Evolutionary conservation across 768 basidiomycete species (phyloP), one percentile per base, ranked within the genome.

Genomic region (Terana coerulea): DNA sequence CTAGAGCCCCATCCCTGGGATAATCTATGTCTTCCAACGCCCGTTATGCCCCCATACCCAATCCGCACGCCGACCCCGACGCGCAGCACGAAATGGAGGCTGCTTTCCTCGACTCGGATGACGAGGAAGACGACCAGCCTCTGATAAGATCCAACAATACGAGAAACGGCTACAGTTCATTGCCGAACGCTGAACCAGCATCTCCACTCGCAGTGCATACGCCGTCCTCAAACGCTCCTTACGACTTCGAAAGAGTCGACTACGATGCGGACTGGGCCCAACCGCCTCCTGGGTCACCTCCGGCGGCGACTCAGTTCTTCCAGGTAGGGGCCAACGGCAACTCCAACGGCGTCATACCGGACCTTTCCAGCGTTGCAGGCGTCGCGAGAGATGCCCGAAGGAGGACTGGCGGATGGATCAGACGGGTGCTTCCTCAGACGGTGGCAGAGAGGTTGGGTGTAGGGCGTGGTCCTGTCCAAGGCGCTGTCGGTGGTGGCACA

Each of bases 281-380:
- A 24, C 87, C 88, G 1, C 90, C 90, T 1, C 88, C 90, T 4
- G 89, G 89, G 33, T 88, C 87, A 0, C 89, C 90, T 0, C 88
- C 89, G 0, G 79, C 77, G 0, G 76, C 84, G 7, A 59, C 79
- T 0, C 36, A 40, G 25, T 50, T 50, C 47, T 49, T 48, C 41
- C 39, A 50, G 24, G 47, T 39, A 1, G 47, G 72, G 55, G 14
- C 29, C 30, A 19, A 33, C 11, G 86, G 89, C 44, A 91, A 90
- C 67, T 80, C 84, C 25, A 90, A 90, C 51, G 87, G 84, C 8
- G 60, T 73, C 9, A 59, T 89, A 1, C 82, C 53, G 9, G 48
- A 54, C 21, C 50, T 54, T 29, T 30, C 47, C 19, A 41, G 29
- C 19, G 53, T 44, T 4, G 39, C 39, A 11, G 37, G 33, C 28